These are phyloP conservation scores for Lepidium sativum DNA, from an alignment of 345 rosid species.

Conservation along the genomic window DNA sequence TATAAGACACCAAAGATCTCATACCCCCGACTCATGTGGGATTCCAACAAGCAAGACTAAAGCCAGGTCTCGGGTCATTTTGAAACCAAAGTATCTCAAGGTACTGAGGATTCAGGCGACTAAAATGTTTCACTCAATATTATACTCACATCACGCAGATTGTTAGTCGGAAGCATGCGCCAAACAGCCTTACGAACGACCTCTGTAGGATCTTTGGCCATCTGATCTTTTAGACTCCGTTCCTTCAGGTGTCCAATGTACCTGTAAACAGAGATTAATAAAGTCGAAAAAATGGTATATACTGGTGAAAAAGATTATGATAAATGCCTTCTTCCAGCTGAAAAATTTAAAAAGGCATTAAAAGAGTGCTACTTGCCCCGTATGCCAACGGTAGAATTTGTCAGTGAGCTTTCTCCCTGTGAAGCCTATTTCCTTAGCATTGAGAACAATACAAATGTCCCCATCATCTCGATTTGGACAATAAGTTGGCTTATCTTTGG, in stretches of 20 bases:
- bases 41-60: not conserved
- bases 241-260: constrained; percentile 89
- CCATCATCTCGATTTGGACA: constrained; percentile 89
- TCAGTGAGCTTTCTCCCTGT: constrained; percentile 91
- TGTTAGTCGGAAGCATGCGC: constrained; percentile 97
- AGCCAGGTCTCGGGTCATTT: not conserved
- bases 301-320: not conserved
- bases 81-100: not conserved
- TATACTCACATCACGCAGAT: constrained; percentile 78
- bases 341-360: not conserved
- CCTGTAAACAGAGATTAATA: constrained; percentile 29
- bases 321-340: not conserved
- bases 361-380: constrained; percentile 51
- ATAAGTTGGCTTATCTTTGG: constrained; percentile 94
- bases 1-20: not conserved
- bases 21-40: not conserved
- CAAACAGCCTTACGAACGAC: constrained; percentile 94
- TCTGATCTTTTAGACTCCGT: constrained; percentile 88
- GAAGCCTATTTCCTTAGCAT: constrained; percentile 82
- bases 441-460: constrained; percentile 91
- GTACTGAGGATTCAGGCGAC: not conserved
- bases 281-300: not conserved
- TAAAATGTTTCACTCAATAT: not conserved
- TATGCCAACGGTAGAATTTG: constrained; percentile 88
- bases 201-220: constrained; percentile 94